Evolutionary conservation across 495 filamentous ascomycete genomes (phyloP).

Genomic region (Lasiosphaeriaceae sp.): DNA sequence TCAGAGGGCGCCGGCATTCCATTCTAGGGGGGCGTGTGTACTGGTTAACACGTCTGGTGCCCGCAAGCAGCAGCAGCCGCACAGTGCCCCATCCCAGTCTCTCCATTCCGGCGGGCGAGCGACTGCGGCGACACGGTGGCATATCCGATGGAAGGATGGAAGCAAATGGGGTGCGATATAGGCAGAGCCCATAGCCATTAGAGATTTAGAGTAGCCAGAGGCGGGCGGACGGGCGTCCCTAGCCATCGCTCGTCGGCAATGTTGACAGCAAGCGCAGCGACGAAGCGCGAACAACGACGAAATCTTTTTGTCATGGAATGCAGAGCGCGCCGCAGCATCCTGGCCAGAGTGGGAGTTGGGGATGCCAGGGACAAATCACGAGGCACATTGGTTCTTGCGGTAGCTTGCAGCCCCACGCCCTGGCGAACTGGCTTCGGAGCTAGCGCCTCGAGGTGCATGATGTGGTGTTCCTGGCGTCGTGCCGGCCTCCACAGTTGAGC

Average conservation of each 20-base stretch:
- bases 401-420: slow-evolving; percentile 26
- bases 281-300: slow-evolving; percentile 6
- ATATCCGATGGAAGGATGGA: background rate
- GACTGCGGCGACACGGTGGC: background rate
- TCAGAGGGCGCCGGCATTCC: background rate
- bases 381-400: slow-evolving; percentile 10
- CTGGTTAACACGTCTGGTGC: background rate
- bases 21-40: background rate
- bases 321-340: slow-evolving; percentile 19
- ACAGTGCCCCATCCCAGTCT: too few relatives aligned
- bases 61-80: too few relatives aligned
- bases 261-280: background rate
- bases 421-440: slow-evolving; percentile 12
- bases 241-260: background rate
- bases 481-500: background rate
- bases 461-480: slow-evolving; percentile 20
- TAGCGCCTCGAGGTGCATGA: slow-evolving; percentile 19
- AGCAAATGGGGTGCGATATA: background rate
- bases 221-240: background rate
- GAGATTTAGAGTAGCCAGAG: too few relatives aligned
- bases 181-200: too few relatives aligned
- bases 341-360: slow-evolving; percentile 30
- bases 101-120: background rate
- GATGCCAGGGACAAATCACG: slow-evolving; percentile 36
- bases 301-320: slow-evolving; percentile 38